Evolutionary conservation across 148 eudicot species (phyloP), one percentile per base, ranked within the genome.

Genomic region (Drosera capensis): DNA sequence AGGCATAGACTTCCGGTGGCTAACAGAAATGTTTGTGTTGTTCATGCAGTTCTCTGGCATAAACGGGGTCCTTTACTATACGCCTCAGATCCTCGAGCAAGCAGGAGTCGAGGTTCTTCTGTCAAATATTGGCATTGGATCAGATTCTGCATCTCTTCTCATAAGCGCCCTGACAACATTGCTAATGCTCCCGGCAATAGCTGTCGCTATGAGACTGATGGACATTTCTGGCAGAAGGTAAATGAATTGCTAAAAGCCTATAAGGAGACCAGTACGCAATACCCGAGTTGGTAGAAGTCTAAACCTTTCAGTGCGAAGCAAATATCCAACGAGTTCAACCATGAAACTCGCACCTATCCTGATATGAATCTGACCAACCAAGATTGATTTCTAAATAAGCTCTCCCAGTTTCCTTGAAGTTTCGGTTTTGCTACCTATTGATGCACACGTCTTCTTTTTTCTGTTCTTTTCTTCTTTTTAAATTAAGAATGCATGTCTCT

Each of bases 161-260:
- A 69, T 79, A 8, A 79, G 94, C 50, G 82, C 49, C 44, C 41
- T 79, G 46, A 79, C 88, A 20, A 79, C 88, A 45, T 61, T 84
- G 57, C 54, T 84, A 54, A 84, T 84, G 94, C 84, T 84, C 74
- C 94, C 94, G 25, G 63, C 69, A 52, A 79, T 84, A 2, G 94
- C 77, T 2, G 46, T 84, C 46, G 94, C 85, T 16, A 84, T 84
- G 94, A 68, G 67, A 54, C 73, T 76, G 8, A 84, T 84, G 81
- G 94, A 79, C 61, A 7, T 84, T 45, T 81, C 88, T 14, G 94
- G 94, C 16, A 69, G 88, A 77, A 79, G 88, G 94, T 84, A 77
- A 71, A 26, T 23, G 34, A 14, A 37, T 18, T 30, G 12, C 5
- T 9, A 28, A 9, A 28, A 3, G 4, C 31, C 31, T 28, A 3